These are phyloP conservation scores for Neoascochyta sp. DNA, from an alignment of 2,329 filamentous ascomycete genomes.

Conservation along the genomic window DNA sequence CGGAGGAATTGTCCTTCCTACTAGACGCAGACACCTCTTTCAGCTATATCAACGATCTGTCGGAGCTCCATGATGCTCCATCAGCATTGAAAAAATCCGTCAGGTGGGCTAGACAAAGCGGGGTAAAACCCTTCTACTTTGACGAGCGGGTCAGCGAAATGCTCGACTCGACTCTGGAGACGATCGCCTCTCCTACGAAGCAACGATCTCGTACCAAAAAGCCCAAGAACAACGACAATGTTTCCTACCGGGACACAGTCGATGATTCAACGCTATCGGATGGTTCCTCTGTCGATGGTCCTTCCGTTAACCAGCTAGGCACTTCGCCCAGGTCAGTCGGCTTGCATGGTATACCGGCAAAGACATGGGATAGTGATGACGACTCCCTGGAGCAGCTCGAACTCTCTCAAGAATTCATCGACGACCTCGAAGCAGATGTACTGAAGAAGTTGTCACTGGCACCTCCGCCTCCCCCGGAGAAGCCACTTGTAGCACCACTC, in stretches of 20 bases:
- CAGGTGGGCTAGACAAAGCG: constrained; percentile 11
- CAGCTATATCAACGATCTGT: constrained; percentile 3
- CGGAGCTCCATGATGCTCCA: too few relatives aligned
- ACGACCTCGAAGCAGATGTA: constrained; percentile 15
- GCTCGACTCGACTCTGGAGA: constrained; percentile 20
- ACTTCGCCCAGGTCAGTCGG: constrained; percentile 3
- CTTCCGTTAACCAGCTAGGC: too few relatives aligned
- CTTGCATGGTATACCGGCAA: constrained; percentile 11
- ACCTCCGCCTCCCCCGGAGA: constrained; percentile 6
- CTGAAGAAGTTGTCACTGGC: constrained; percentile 11
- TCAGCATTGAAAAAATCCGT: constrained; percentile 13
- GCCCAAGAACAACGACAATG: constrained; percentile 1
- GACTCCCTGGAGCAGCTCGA: constrained; percentile 18
- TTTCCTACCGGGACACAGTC: too few relatives aligned
- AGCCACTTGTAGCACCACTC: constrained; percentile 20
- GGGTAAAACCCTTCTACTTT: constrained; percentile 14
- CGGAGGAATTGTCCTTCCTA: constrained; percentile 8
- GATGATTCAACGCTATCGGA: too few relatives aligned
- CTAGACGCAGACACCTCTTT: constrained; percentile 1
- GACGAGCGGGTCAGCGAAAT: constrained; percentile 22
- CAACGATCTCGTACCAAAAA: constrained; percentile 1
- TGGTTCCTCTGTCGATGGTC: background rate
- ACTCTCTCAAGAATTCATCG: constrained; percentile 17
- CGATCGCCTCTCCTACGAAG: constrained; percentile 10
- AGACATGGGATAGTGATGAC: constrained; percentile 9